These are phyloP conservation scores for Coemansia aciculifera DNA, from an alignment of 192 early-diverging fungal genomes.

Conservation along the genomic window DNA sequence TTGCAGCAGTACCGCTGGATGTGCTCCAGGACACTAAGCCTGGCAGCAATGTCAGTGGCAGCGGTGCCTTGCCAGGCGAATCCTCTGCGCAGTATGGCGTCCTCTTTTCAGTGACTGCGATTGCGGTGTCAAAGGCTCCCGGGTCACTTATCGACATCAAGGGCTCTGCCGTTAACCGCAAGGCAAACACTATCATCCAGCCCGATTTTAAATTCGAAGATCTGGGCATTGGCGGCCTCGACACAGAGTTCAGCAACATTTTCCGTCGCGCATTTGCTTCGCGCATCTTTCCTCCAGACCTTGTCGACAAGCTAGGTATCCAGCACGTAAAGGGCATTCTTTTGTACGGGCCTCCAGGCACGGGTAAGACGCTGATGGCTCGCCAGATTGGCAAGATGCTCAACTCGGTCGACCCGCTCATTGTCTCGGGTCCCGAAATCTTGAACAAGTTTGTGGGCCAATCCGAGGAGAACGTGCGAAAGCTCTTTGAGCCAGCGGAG, in stretches of 20 bases:
- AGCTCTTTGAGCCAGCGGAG: slow-evolving; percentile 94
- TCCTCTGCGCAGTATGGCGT: slow-evolving; percentile 57
- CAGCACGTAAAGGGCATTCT: slow-evolving; percentile 96
- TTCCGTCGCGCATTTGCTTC: slow-evolving; percentile 97
- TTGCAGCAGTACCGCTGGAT: slow-evolving; percentile 51
- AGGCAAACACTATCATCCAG: slow-evolving; percentile 78
- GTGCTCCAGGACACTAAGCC: slow-evolving; percentile 43
- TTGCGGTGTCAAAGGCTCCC: slow-evolving; percentile 70
- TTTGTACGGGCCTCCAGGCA: slow-evolving; percentile 91
- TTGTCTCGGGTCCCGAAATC: slow-evolving; percentile 96
- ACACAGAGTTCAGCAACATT: slow-evolving; percentile 89
- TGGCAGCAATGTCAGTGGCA: slow-evolving; percentile 11
- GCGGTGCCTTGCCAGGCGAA: background rate
- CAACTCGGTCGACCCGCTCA: slow-evolving; percentile 88
- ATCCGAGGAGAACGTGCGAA: slow-evolving; percentile 95
- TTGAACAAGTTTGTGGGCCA: slow-evolving; percentile 97
- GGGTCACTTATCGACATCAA: slow-evolving; percentile 77
- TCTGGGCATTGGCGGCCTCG: slow-evolving; percentile 96
- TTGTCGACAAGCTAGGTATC: slow-evolving; percentile 94
- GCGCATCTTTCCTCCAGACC: slow-evolving; percentile 89
- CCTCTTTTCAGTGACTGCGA: slow-evolving; percentile 67
- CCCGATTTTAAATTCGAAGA: slow-evolving; percentile 97
- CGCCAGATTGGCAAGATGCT: slow-evolving; percentile 99
- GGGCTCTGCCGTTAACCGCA: slow-evolving; percentile 59
- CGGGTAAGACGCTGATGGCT: slow-evolving; percentile 97